Base-by-base conservation (phyloP, 306 rosid species). In the Castanea crenata region DNA sequence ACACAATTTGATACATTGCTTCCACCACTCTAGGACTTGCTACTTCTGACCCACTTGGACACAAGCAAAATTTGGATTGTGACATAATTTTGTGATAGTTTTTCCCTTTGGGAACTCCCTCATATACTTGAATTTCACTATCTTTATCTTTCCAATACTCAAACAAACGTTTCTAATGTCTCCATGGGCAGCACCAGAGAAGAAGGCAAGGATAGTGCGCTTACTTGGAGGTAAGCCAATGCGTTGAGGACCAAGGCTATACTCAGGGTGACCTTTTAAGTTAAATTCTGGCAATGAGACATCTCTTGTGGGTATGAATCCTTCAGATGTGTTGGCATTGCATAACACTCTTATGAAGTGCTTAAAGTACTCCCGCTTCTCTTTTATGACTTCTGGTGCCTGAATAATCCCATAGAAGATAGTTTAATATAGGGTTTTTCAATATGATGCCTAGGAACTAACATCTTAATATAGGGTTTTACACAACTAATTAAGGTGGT, bases 11-110 rank as follows among this genome's bases (percentile, higher is more conserved):
- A 21, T 76, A 71, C 81, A 79, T 85, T 2, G 86, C 88, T 70
- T 85, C 88, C 9, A 82, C 84, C n/a, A 82, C 79, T 73, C 86
- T 79, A n/a, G 86, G 88, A 75, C 84, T 82, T 3, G 88, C 88
- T 52, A 79, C 88, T 76, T 85, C 86, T 19, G 83, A 46, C 19
- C 86, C 88, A 82, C 88, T 82, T 1, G 88, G 88, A 32, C 88
- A 85, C 77, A 85, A 52, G 74, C 88, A 85, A 54, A 81, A 85
- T 71, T 82, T 82, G 49, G 83, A 49, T 49, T 7, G 18, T 55
- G 84, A 81, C 88, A 82, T 71, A 35, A 82, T 32, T 73, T 82
- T 51, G 71, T 77, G 77, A 71, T 85, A 79, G 63, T 84, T 80
- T 73, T 74, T 78, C 12, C 74, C 69, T 31, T 68, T 59, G 3